These are phyloP conservation scores for Lactifluus rugatus DNA, from an alignment of 768 basidiomycete genomes.

Conservation along the genomic window DNA sequence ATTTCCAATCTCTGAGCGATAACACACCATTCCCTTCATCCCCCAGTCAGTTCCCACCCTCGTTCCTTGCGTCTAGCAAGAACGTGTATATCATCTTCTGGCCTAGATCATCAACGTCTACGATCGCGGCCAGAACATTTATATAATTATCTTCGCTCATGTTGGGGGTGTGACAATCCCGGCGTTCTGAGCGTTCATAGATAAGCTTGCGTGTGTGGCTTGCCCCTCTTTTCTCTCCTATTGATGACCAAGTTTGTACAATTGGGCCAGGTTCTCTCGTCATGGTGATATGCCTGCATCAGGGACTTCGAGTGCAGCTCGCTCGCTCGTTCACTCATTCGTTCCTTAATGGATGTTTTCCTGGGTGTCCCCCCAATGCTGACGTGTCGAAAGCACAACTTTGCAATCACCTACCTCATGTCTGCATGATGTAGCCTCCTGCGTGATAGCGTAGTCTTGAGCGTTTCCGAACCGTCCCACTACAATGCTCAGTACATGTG, in stretches of 20 bases:
- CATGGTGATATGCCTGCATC: background rate
- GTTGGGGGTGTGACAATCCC: background rate
- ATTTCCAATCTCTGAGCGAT: slow-evolving; percentile 1
- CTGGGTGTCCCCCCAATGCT: background rate
- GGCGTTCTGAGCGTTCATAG: background rate
- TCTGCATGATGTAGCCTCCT: slow-evolving; percentile 6
- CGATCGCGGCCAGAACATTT: slow-evolving; percentile 6
- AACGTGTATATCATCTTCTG: slow-evolving; percentile 1
- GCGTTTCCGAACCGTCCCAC: background rate
- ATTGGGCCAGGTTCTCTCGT: slow-evolving; percentile 1
- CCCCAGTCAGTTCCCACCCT: background rate
- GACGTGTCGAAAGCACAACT: background rate
- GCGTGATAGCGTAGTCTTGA: background rate
- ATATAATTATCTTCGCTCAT: background rate
- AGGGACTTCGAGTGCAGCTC: background rate
- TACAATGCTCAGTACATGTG: slow-evolving; percentile 6
- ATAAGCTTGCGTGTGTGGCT: background rate
- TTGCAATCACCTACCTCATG: slow-evolving; percentile 10
- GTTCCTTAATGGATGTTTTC: background rate
- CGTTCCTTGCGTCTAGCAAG: slow-evolving; percentile 2
- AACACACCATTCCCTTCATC: background rate
- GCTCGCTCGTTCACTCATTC: background rate
- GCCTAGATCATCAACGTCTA: background rate
- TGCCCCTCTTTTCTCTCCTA: background rate
- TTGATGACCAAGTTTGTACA: background rate